phyloP scores from a whole-genome alignment of 257 asterid species.

The Solanum tacnaense region DNA sequence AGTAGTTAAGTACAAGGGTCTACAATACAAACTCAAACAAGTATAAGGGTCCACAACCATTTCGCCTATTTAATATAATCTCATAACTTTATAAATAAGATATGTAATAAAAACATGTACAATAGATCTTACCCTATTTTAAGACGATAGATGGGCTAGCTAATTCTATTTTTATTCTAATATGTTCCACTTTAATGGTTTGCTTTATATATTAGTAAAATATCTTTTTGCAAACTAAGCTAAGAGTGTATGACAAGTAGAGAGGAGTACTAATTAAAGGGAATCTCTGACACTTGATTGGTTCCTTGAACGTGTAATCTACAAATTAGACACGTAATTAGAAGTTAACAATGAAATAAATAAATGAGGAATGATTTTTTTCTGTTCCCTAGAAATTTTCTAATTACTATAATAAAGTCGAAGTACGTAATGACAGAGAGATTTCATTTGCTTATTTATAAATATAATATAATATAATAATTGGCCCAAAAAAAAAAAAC shows the following conservation, averaged over 20 bases:
- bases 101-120: no score
- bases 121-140: neutral
- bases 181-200: neutral
- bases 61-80: no score
- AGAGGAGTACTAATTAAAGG: neutral
- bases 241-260: neutral
- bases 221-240: neutral
- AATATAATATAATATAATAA: neutral
- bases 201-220: neutral
- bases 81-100: neutral
- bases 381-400: neutral
- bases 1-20: no score
- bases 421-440: neutral
- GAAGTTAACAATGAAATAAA: neutral
- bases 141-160: neutral
- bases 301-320: neutral
- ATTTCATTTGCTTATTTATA: neutral
- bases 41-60: no score
- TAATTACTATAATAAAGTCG: neutral
- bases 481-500: neutral
- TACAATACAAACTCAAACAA: no score
- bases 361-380: neutral
- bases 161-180: neutral
- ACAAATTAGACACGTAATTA: neutral
- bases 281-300: neutral